Evolutionary conservation across 768 basidiomycete species (phyloP).

Genomic region (Dioszegia aurantiaca): DNA sequence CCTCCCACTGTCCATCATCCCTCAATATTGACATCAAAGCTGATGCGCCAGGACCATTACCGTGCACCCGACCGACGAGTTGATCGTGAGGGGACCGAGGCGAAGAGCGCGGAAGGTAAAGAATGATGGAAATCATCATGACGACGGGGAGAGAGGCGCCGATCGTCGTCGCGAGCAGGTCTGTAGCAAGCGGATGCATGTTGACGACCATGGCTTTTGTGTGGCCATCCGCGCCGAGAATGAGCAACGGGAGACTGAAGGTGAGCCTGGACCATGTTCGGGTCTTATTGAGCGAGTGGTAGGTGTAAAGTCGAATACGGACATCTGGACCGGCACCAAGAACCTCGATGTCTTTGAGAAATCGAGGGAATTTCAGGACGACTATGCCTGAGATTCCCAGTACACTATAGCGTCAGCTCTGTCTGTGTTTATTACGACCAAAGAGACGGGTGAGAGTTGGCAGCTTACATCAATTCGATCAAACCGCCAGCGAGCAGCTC

Average conservation of each 20-base stretch:
- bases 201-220: slow-evolving; percentile 23
- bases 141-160: slow-evolving; percentile 26
- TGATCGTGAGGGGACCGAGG: slow-evolving; percentile 15
- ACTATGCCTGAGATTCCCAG: slow-evolving; percentile 23
- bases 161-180: slow-evolving; percentile 22
- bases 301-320: slow-evolving; percentile 35
- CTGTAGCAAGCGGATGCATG: slow-evolving; percentile 22
- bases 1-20: slow-evolving; percentile 40
- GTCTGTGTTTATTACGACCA: not conserved
- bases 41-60: slow-evolving; percentile 24
- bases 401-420: slow-evolving; percentile 16
- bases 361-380: slow-evolving; percentile 30
- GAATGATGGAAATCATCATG: slow-evolving; percentile 22
- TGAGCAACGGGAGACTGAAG: slow-evolving; percentile 20
- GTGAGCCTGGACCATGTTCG: slow-evolving; percentile 31
- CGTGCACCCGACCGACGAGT: slow-evolving; percentile 16
- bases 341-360: slow-evolving; percentile 31
- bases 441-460: no score
- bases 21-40: slow-evolving; percentile 37
- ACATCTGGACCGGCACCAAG: slow-evolving; percentile 42
- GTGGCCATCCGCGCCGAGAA: slow-evolving; percentile 32
- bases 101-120: slow-evolving; percentile 7
- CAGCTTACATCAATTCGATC: slow-evolving; percentile 32
- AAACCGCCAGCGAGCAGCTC: slow-evolving; percentile 18
- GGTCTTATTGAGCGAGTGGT: slow-evolving; percentile 40